These are phyloP conservation scores for Raddia guianensis DNA, from an alignment of 176 grass and related monocot species.

Conservation along the genomic window DNA sequence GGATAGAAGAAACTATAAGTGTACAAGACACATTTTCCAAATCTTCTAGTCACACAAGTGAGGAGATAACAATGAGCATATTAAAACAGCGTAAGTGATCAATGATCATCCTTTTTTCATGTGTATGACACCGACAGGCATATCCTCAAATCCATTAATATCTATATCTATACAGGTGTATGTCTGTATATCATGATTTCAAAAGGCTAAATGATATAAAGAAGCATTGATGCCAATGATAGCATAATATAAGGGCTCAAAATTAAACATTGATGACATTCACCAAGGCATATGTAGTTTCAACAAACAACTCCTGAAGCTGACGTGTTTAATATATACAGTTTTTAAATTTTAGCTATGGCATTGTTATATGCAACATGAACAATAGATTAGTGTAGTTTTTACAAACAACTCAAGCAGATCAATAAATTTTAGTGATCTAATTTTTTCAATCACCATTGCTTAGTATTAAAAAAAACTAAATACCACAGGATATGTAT, in stretches of 20 bases:
- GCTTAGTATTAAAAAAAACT: slow-evolving; percentile 2
- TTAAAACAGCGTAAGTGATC: background rate
- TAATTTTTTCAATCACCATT: slow-evolving; percentile 1
- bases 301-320: slow-evolving; percentile 26
- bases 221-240: background rate
- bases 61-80: slow-evolving; percentile 17
- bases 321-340: slow-evolving; percentile 6
- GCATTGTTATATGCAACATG: slow-evolving; percentile 8
- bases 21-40: slow-evolving; percentile 20
- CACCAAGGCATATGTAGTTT: background rate
- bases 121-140: background rate
- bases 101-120: background rate
- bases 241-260: background rate
- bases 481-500: slow-evolving; percentile 22
- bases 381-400: background rate
- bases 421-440: background rate
- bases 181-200: slow-evolving; percentile 16
- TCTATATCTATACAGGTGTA: background rate
- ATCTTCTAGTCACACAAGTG: slow-evolving; percentile 23
- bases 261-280: slow-evolving; percentile 24
- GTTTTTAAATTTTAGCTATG: slow-evolving; percentile 7
- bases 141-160: background rate
- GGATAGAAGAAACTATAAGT: slow-evolving; percentile 13
- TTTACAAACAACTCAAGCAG: slow-evolving; percentile 11
- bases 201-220: slow-evolving; percentile 14